A percentile compares a stretch with the other conserved stretches of the same genome.
Evolutionary conservation across 768 basidiomycete genomes (phyloP).

Genomic region (Boletus coccyginus): DNA sequence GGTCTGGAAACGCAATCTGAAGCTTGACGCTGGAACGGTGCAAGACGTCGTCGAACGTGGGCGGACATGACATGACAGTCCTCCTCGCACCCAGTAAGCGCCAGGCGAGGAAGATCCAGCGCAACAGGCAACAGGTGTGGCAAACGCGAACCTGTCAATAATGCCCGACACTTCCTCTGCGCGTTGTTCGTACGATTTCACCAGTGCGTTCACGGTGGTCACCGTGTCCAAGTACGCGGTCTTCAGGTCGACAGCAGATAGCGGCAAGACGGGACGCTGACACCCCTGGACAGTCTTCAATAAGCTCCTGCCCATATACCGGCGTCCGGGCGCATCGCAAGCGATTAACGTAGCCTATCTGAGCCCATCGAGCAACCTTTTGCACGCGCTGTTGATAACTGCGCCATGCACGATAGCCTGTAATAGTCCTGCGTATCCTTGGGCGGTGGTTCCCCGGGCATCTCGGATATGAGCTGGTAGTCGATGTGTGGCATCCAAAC

Average conservation of each 20-base stretch:
- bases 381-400: slow-evolving; percentile 47
- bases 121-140: slow-evolving; percentile 78
- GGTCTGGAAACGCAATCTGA: slow-evolving; percentile 92
- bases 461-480: slow-evolving; percentile 53
- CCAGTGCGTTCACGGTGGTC: slow-evolving; percentile 40
- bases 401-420: slow-evolving; percentile 61
- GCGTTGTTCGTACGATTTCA: slow-evolving; percentile 66
- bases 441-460: slow-evolving; percentile 63
- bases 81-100: slow-evolving; percentile 45
- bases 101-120: slow-evolving; percentile 63
- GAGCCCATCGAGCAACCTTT: slow-evolving; percentile 59
- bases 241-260: slow-evolving; percentile 40
- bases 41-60: slow-evolving; percentile 62
- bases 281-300: slow-evolving; percentile 40
- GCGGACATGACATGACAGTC: slow-evolving; percentile 30
- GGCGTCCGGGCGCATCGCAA: slow-evolving; percentile 58
- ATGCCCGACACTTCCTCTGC: slow-evolving; percentile 49
- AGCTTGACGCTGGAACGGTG: slow-evolving; percentile 78
- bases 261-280: slow-evolving; percentile 50
- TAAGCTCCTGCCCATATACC: slow-evolving; percentile 43
- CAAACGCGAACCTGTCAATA: slow-evolving; percentile 74
- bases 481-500: slow-evolving; percentile 56
- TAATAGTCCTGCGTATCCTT: slow-evolving; percentile 72
- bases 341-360: slow-evolving; percentile 71
- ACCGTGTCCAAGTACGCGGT: slow-evolving; percentile 42